Evolutionary conservation across 176 grass and related monocot species (phyloP).

Genomic region (Triticum aestivum): DNA sequence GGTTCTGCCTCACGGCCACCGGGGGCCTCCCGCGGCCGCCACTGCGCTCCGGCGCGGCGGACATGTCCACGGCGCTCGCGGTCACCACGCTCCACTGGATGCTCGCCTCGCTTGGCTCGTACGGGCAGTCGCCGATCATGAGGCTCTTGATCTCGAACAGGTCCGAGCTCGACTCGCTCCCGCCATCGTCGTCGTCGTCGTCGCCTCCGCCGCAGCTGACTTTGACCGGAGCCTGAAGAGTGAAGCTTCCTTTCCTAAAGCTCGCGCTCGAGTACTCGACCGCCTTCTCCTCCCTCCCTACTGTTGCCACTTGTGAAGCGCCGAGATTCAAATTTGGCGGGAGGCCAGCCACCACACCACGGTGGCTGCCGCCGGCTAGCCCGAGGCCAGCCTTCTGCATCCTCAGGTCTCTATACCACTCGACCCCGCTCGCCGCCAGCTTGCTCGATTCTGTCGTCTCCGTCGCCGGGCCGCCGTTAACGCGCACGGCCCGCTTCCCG

Average conservation of each 20-base stretch:
- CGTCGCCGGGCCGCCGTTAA: slow-evolving; percentile 19
- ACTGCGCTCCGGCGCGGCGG: slow-evolving; percentile 39
- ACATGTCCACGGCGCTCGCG: slow-evolving; percentile 48
- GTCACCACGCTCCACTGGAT: slow-evolving; percentile 88
- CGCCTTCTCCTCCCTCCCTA: slow-evolving; percentile 28
- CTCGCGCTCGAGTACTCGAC: not conserved
- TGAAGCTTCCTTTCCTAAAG: slow-evolving; percentile 25
- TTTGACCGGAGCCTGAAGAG: slow-evolving; percentile 31
- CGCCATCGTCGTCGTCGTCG: slow-evolving; percentile 11
- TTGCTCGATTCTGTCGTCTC: not conserved
- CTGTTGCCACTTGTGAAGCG: slow-evolving; percentile 31
- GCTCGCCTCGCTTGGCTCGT: slow-evolving; percentile 90
- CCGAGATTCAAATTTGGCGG: slow-evolving; percentile 33
- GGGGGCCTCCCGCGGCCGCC: not conserved
- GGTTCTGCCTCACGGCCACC: not conserved
- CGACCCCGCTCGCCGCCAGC: slow-evolving; percentile 13
- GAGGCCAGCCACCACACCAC: slow-evolving; percentile 18
- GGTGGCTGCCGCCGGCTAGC: not conserved
- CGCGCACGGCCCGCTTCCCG: slow-evolving; percentile 46
- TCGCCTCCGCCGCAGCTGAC: not conserved
- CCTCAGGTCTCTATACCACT: slow-evolving; percentile 44
- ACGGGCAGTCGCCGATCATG: slow-evolving; percentile 51
- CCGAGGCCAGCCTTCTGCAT: slow-evolving; percentile 44
- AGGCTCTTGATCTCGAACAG: slow-evolving; percentile 96
- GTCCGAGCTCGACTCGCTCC: slow-evolving; percentile 93